phyloP scores from a whole-genome alignment of 208 protist genomes.

The Leptomonas pyrrhocoris region DNA sequence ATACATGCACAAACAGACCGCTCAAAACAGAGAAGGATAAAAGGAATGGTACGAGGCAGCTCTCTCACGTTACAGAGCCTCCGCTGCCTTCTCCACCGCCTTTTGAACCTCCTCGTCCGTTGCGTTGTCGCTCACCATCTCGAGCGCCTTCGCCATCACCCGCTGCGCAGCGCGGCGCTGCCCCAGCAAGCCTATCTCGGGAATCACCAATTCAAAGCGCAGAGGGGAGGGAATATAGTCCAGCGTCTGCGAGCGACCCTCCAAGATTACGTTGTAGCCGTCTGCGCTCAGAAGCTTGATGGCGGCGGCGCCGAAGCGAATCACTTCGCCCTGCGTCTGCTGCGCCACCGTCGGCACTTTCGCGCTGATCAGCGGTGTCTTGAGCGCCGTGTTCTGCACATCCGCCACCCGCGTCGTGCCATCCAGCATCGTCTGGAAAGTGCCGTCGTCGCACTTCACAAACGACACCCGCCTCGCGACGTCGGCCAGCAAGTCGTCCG shows the following conservation, averaged over 20 bases:
- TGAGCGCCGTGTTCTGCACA: constrained; percentile 90
- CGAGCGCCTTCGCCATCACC: constrained; percentile 80
- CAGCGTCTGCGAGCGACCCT: constrained; percentile 89
- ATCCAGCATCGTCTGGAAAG: constrained; percentile 78
- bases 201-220: constrained; percentile 90
- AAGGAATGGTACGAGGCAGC: not conserved
- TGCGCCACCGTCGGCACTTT: constrained; percentile 89
- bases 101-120: constrained; percentile 27
- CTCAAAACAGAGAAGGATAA: too few relatives aligned
- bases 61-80: constrained; percentile 21
- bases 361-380: constrained; percentile 73
- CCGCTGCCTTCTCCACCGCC: constrained; percentile 28
- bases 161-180: constrained; percentile 90
- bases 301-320: constrained; percentile 75
- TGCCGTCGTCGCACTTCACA: constrained; percentile 51
- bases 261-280: constrained; percentile 90
- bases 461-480: constrained; percentile 79
- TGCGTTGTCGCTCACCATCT: constrained; percentile 35
- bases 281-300: constrained; percentile 70
- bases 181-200: constrained; percentile 71
- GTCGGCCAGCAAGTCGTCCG: constrained; percentile 52
- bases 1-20: not conserved
- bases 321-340: constrained; percentile 92
- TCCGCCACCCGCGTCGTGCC: constrained; percentile 65
- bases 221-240: constrained; percentile 83